Evolutionary conservation across 768 basidiomycete species (phyloP), one percentile per base, ranked within the genome.

Genomic region (Psilocybe subaeruginosa): DNA sequence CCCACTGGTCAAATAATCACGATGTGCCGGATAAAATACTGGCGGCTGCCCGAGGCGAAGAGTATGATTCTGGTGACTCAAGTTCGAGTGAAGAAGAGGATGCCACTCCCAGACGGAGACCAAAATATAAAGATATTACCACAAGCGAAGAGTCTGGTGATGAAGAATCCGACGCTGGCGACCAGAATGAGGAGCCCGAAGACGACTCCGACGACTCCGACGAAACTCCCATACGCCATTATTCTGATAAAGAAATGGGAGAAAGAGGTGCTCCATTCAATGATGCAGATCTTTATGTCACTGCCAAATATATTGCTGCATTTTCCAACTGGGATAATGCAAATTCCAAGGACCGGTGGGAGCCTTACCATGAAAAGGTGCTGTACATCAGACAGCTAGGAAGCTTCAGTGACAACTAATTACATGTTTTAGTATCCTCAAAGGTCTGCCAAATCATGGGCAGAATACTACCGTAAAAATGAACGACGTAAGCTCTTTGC

Each of bases 21-120:
- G 87, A 89, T 65, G 69, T 89, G 29, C 86, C 87, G 0, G 89
- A 89, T 66, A 86, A 88, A 66, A 87, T 88, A 29, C 67, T 88
- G 49, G 84, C 81, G 17, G 75, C 77, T 5, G 78, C 77, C 23
- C 68, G 68, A 61, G 73, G 70, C 47, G 74, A 75, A 14, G 70
- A 72, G 1, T 62, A 68, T 30, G 53, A 58, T 17, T 58, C 65
- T 14, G 66, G 62, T 35, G 67, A 54, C 27, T 65, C 65, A 29
- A 60, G 62, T 19, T 55, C 61, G 4, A 65, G 60, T 49, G 60
- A 66, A 54, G 60, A 66, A 5, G 60, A 57, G 17, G 61, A 54
- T 12, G 8, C 11, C 0, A 35, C 56, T 14, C 8, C 48, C 3
- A 61, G 62, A 8, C 65, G 58, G 52, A 70, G 69, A 60, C 73